Conservation (phyloP, 495 filamentous ascomycete species). For the Annulohypoxylon bovei region DNA sequence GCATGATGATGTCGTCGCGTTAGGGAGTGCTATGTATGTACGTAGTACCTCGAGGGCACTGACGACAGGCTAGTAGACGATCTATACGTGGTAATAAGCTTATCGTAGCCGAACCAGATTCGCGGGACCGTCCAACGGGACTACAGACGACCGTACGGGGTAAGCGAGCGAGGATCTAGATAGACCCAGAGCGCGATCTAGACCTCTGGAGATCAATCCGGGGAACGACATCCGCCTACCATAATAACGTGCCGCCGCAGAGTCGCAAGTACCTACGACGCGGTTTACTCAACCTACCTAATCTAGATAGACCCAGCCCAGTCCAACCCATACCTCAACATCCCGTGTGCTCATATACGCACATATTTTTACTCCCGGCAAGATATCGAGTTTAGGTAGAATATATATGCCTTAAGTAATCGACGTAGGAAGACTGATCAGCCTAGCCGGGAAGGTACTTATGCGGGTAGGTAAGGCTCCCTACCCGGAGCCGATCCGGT, state of each 20-base stretch:
- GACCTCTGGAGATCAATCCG: slow-evolving; percentile 33
- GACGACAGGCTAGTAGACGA: slow-evolving; percentile 23
- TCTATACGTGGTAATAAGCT: slow-evolving; percentile 36
- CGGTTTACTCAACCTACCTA: slow-evolving; percentile 18
- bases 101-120: slow-evolving; percentile 41
- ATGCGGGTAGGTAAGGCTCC: background rate
- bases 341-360: background rate
- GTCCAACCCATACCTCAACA: background rate
- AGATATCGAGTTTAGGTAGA: slow-evolving; percentile 3
- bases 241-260: slow-evolving; percentile 8
- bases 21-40: slow-evolving; percentile 13
- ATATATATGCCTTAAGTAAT: slow-evolving; percentile 14
- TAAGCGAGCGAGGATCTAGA: slow-evolving; percentile 39
- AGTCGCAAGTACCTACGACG: slow-evolving; percentile 17
- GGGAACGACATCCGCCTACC: slow-evolving; percentile 30
- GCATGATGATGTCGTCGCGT: slow-evolving; percentile 30
- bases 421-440: background rate
- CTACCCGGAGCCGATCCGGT: slow-evolving; percentile 3
- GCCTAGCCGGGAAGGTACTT: background rate
- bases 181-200: slow-evolving; percentile 44
- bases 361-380: slow-evolving; percentile 1
- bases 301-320: background rate
- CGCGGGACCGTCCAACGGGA: slow-evolving; percentile 31
- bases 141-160: slow-evolving; percentile 21
- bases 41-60: background rate